Evolutionary conservation across 768 basidiomycete species (phyloP).

Genomic region (Xerocomellus amylosporus): DNA sequence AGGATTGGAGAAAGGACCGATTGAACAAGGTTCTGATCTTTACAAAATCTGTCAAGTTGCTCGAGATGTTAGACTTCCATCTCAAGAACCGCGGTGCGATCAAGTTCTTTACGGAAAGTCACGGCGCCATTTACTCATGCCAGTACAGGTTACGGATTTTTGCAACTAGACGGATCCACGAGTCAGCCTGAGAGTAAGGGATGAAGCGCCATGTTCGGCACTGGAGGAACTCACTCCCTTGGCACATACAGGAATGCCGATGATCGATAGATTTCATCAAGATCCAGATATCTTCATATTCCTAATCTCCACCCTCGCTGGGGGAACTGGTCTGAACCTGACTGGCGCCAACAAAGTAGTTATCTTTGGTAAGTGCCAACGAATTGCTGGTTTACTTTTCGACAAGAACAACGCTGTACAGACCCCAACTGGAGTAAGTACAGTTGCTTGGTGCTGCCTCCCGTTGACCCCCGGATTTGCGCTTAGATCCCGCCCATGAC

Average conservation of each 20-base stretch:
- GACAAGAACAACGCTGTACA: slow-evolving; percentile 24
- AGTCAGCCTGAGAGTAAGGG: slow-evolving; percentile 62
- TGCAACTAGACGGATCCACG: slow-evolving; percentile 79
- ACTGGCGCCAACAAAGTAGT: slow-evolving; percentile 94
- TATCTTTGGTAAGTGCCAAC: slow-evolving; percentile 62
- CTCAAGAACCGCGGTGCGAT: slow-evolving; percentile 51
- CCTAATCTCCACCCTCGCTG: slow-evolving; percentile 87
- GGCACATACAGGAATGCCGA: slow-evolving; percentile 62
- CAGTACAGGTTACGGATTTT: slow-evolving; percentile 51
- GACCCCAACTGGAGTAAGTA: slow-evolving; percentile 95
- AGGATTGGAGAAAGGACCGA: slow-evolving; percentile 60
- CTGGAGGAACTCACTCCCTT: background rate
- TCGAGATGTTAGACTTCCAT: slow-evolving; percentile 82
- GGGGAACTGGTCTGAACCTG: slow-evolving; percentile 87
- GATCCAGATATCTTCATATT: slow-evolving; percentile 76
- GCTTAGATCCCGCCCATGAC: slow-evolving; percentile 88
- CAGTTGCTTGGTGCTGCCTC: slow-evolving; percentile 4
- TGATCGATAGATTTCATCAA: slow-evolving; percentile 81
- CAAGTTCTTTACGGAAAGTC: background rate
- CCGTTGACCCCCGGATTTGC: background rate
- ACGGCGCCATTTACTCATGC: background rate
- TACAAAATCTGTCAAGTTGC: slow-evolving; percentile 86
- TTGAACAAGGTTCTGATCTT: slow-evolving; percentile 91
- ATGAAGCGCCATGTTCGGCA: background rate
- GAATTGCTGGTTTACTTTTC: background rate